Evolutionary conservation across 164 flowering plant species (phyloP), one percentile per base, ranked within the genome.

Genomic region (Vitis amurensis): DNA sequence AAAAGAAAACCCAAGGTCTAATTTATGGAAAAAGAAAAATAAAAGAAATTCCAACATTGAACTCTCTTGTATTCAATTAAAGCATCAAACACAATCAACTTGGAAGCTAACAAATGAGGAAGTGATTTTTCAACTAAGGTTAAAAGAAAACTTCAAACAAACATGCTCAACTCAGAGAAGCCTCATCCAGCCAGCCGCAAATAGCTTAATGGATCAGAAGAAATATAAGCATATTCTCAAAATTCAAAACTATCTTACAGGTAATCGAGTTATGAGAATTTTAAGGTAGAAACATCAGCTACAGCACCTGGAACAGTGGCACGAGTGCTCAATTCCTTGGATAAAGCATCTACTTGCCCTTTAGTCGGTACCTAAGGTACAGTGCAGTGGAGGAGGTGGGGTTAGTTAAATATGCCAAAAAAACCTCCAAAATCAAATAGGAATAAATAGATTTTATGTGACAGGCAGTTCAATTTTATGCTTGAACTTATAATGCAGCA

Each of bases 331-430:
- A 94, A 72, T 70, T 94, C 97, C 76, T 82, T 78, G 3, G 97
- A 90, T 64, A 94, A 76, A 50, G 89, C 83, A 82, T 84, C 81
- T 16, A 92, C 98, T 78, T 92, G 99, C 74, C 84, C 95, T 78
- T 94, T 89, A 77, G 77, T 92, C 59, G 98, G 98, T 50, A 94
- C 90, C 98, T 94, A 55, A 49, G 12, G 50, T 9, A 61, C 15
- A 56, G 68, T n/a, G n/a, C 7, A 71, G 56, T 59, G 9, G 59
- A 59, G 53, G 55, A 55, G 15, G 47, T 31, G 13, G 23, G 63
- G 19, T 52, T 55, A 15, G 55, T n/a, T 62, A 67, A 14, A 9
- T 23, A 16, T 47, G 17, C 13, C 2, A 23, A 29, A 15, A 17
- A 50, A n/a, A 52, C 47, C 30, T 9, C 23, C 37, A 63, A 16